Base-by-base conservation (phyloP, 1,139 yeast species). In the Protomyces arabidopsidicola region DNA sequence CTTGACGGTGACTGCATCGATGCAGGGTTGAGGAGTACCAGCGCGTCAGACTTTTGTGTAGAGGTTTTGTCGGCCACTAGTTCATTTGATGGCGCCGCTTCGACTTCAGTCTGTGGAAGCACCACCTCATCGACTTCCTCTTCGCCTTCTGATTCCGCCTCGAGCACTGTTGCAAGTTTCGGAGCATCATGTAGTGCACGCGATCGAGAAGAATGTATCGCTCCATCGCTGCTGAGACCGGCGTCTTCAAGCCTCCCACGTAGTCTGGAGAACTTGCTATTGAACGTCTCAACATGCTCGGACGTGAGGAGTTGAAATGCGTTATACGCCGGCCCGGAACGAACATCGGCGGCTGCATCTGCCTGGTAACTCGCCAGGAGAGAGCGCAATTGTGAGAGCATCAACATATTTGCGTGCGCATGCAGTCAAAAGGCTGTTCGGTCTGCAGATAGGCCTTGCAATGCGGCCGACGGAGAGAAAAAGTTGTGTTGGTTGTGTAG, bases 231-330 rank as follows among this genome's bases (percentile, higher is more conserved):
- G 6, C 16, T 12, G 12, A 42, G 16, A 6, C 48, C 48, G 8
- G 48, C 48, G 14, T 52, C 42, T 34, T 52, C 55, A 10, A 34
- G 16, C 12, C 27, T 31, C 2, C 20, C 55, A 8, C 55, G 39
- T 10, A 52, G 20, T 12, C 51, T 24, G 1, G 53, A 58, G 62
- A 58, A 58, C 4, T 55, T 55, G 35, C 51, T 50, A 42, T 58
- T 55, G 18, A 58, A 58, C 14, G 62, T 58, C 42, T 58, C 62
- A 24, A 58, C 52, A 34, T 58, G 56, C 16, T 58, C 62, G 10
- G 62, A 58, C 6, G 62, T 58, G 34, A 58, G 42, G 6, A 58
- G 53, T 2, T 52, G 54, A 14, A 39, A 18, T 6, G 53, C 53
- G 12, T 51, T 55, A 38, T 58, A 55, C 6, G 62, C 53, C 31